Conservation (phyloP, 208 protist genomes). For the Trypanosoma avium region DNA sequence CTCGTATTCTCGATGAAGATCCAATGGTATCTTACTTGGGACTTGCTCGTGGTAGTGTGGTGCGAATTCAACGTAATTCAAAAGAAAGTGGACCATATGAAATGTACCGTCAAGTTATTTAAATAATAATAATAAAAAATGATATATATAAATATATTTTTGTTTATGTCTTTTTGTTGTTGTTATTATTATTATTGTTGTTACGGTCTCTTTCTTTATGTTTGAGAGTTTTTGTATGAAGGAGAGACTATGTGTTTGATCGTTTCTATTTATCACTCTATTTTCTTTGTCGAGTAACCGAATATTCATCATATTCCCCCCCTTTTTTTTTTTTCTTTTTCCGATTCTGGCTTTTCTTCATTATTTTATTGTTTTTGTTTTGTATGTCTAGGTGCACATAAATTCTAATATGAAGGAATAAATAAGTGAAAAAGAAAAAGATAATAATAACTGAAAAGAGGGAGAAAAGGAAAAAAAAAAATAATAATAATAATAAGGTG, state of each 20-base stretch:
- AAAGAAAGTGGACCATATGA: conserved; percentile 97
- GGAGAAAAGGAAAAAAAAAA: conserved; percentile 7
- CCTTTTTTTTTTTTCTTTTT: not conserved
- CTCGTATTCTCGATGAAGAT: conserved; percentile 94
- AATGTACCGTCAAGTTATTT: conserved; percentile 97
- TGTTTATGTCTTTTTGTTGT: not conserved
- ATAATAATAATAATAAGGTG: not conserved
- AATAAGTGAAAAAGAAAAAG: not conserved
- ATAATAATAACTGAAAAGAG: not conserved
- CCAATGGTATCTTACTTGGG: conserved; percentile 96
- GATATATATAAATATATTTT: not conserved
- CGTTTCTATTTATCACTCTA: too few relatives aligned
- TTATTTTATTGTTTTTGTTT: not conserved
- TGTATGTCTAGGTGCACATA: not conserved
- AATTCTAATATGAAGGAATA: not conserved
- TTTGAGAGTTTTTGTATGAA: too few relatives aligned
- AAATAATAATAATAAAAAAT: conserved; percentile 12
- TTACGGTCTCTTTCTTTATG: too few relatives aligned
- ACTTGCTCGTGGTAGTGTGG: conserved; percentile 85
- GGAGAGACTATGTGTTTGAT: too few relatives aligned
- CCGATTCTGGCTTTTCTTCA: not conserved
- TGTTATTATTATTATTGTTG: conserved; percentile 6
- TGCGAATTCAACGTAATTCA: conserved; percentile 93
- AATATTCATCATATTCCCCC: not conserved
- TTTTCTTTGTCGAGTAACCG: too few relatives aligned